Evolutionary conservation across 2,329 filamentous ascomycete species (phyloP).

Genomic region (Colletotrichum aenigma): DNA sequence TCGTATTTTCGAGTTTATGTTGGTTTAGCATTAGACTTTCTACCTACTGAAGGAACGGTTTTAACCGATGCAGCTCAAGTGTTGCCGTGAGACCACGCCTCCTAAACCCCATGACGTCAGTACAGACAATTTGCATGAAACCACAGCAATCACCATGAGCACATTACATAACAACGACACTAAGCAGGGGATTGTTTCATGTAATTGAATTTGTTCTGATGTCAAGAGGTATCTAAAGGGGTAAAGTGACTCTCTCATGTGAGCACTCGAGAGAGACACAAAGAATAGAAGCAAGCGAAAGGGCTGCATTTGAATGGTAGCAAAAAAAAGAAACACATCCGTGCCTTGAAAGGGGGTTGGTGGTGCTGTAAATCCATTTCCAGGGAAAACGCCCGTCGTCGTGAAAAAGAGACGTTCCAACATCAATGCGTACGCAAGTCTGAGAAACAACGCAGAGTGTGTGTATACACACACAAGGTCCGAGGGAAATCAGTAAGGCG

Average conservation of each 20-base stretch:
- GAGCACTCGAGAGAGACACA: not conserved
- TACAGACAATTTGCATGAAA: not conserved
- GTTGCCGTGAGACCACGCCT: not conserved
- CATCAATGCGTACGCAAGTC: not conserved
- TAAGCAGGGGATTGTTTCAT: not conserved
- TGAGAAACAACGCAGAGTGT: not conserved
- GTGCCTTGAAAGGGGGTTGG: not conserved
- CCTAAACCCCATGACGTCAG: not conserved
- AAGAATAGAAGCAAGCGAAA: not conserved
- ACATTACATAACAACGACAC: not conserved
- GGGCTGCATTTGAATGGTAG: not conserved
- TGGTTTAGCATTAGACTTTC: constrained; percentile 11
- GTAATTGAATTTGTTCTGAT: not conserved
- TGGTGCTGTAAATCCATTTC: not conserved
- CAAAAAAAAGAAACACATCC: not conserved
- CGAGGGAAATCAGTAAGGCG: constrained; percentile 50
- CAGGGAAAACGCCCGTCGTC: not conserved
- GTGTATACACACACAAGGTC: no score
- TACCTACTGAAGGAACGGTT: not conserved
- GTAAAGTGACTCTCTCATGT: not conserved
- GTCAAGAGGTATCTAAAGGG: not conserved
- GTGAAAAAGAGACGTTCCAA: not conserved
- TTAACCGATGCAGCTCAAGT: not conserved
- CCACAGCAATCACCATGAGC: not conserved
- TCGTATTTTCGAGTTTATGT: not conserved